Conservation (phyloP, 2,329 filamentous ascomycete genomes). For the Exophiala xenobiotica region DNA sequence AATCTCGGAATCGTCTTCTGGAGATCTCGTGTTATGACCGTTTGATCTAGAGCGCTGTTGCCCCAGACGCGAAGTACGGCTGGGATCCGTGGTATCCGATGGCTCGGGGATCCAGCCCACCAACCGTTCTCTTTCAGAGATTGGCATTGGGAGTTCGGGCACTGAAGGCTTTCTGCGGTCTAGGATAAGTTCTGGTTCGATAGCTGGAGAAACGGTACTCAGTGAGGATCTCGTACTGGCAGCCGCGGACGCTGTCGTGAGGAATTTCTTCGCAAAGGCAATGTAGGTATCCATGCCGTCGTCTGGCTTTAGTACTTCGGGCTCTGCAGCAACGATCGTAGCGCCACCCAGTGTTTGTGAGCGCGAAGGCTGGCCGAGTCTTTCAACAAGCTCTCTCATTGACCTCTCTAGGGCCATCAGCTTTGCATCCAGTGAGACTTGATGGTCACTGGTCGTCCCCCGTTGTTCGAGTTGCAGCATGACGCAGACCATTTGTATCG, state of each 20-base stretch:
- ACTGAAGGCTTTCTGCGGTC: not conserved
- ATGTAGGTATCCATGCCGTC: conserved; percentile 27
- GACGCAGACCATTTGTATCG: conserved; percentile 30
- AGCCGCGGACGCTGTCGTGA: conserved; percentile 27
- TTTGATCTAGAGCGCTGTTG: not conserved
- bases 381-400: conserved; percentile 14
- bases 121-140: conserved; percentile 9
- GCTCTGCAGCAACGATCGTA: conserved; percentile 13
- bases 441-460: conserved; percentile 21
- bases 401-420: conserved; percentile 16
- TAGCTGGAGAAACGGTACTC: conserved; percentile 22
- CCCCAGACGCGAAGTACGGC: not conserved
- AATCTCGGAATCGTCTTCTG: conserved; percentile 21
- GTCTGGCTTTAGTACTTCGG: conserved; percentile 1
- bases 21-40: too few species aligned
- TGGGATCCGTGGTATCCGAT: not conserved
- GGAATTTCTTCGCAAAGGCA: conserved; percentile 26
- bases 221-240: conserved; percentile 26
- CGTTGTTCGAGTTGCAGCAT: conserved; percentile 29
- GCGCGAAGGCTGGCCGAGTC: conserved; percentile 7
- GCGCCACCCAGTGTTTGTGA: conserved; percentile 13
- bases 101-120: conserved; percentile 18
- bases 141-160: not conserved
- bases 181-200: conserved; percentile 11
- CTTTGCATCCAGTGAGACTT: conserved; percentile 19